phyloP scores from a whole-genome alignment of 1,284 basidiomycete genomes.

The Trichosporon asahii region DNA sequence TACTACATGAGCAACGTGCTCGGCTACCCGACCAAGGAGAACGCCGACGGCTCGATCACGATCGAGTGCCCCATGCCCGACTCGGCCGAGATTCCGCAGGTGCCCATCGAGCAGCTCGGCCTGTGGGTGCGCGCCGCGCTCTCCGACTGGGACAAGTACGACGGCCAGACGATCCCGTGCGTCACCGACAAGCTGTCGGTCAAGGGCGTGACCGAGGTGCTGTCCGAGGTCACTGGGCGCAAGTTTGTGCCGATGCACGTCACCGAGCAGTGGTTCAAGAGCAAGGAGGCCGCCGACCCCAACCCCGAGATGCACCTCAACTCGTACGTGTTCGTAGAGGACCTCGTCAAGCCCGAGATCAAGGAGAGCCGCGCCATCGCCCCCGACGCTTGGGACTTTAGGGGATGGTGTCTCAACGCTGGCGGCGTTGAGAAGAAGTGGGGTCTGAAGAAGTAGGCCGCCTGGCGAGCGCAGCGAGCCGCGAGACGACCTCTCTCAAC shows the following conservation, averaged over 20 bases:
- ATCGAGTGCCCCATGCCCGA: conserved; percentile 19
- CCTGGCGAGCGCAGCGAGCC: neutral
- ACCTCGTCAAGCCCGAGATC: neutral
- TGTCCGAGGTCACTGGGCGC: conserved; percentile 15
- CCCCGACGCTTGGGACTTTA: conserved; percentile 1
- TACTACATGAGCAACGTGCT: conserved; percentile 19
- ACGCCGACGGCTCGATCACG: conserved; percentile 15
- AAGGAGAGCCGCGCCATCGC: neutral
- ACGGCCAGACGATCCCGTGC: conserved; percentile 17
- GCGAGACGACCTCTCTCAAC: neutral
- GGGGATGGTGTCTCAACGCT: neutral
- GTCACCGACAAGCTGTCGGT: conserved; percentile 15
- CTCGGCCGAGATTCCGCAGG: conserved; percentile 12
- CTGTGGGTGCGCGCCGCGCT: conserved; percentile 19
- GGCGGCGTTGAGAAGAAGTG: neutral
- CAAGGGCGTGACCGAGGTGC: conserved; percentile 13
- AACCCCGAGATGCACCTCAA: conserved; percentile 18
- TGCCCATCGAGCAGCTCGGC: conserved; percentile 22
- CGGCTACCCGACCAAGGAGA: neutral
- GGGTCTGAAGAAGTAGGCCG: neutral
- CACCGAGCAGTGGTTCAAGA: conserved; percentile 15
- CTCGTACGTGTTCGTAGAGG: neutral
- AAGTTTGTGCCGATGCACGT: conserved; percentile 16
- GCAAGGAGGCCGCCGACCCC: conserved; percentile 14
- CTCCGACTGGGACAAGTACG: conserved; percentile 17